phyloP scores from a whole-genome alignment of 306 rosid species.

The Begonia peltatifolia region DNA sequence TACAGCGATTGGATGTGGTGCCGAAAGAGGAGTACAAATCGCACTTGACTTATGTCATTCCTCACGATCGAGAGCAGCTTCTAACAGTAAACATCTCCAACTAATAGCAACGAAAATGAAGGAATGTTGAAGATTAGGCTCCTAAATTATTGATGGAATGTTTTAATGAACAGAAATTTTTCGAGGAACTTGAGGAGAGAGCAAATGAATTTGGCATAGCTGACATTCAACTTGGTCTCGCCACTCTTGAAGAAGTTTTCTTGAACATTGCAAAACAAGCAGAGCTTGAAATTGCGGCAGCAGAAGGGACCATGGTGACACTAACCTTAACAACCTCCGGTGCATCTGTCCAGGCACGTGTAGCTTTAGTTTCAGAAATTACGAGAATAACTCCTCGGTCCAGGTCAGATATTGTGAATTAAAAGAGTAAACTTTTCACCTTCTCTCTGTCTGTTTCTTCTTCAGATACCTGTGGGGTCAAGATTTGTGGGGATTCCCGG shows the following conservation, averaged over 20 bases:
- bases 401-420: too few species aligned
- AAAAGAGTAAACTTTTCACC: too few species aligned
- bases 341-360: conserved; percentile 30
- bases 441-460: too few species aligned
- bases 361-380: too few species aligned
- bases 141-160: too few species aligned
- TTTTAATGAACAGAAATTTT: conserved; percentile 34
- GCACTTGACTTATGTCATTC: conserved; percentile 58
- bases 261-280: conserved; percentile 70
- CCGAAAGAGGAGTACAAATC: conserved; percentile 63
- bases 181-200: conserved; percentile 55
- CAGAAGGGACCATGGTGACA: conserved; percentile 45
- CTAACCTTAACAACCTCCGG: conserved; percentile 51
- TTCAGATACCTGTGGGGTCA: conserved; percentile 68
- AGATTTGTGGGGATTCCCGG: conserved; percentile 72
- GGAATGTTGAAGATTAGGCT: too few species aligned
- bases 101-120: too few species aligned
- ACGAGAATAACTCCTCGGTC: too few species aligned
- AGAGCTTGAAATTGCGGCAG: conserved; percentile 72
- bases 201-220: conserved; percentile 60
- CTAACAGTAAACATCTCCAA: conserved; percentile 23
- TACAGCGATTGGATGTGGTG: conserved; percentile 50
- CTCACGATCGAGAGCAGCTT: conserved; percentile 57
- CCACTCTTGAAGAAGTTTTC: conserved; percentile 90
- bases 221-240: conserved; percentile 64